Base-by-base conservation (phyloP, 83 land plant species). In the Isoetes engelmannii region DNA sequence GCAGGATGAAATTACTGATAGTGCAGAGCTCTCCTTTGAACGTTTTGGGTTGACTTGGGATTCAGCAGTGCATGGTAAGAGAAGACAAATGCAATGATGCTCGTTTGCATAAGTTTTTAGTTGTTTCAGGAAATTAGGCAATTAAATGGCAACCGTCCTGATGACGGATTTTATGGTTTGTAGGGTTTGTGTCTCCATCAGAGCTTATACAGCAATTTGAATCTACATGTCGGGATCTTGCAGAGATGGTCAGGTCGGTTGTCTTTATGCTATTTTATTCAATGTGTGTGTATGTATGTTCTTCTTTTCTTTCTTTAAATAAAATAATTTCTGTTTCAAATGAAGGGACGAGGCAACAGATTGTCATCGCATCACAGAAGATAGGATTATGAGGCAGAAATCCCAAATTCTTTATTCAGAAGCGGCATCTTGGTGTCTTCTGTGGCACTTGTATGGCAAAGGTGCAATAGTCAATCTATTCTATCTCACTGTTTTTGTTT, bases 391-490 rank as follows among this genome's bases (percentile, higher is more conserved):
- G 91, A 78, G 91, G 73, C 99, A 92, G 41, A 96, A 86, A 58
- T 87, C 94, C 65, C 86, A 76, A 51, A 77, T 96, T 65, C 76
- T 96, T 67, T 84, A 87, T 51, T 88, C 88, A 66, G 99, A 96
- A 75, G 90, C 99, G 45, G 94, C 95, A 48, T 81, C 99, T 48
- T 96, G 99, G 99, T 84, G 97, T 5, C 93, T 95, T 49, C 73
- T 96, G 53, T 96, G 99, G 99, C 78, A 86, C 67, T 80, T 91
- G 5, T 96, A 81, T 79, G 99, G 99, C 45, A 92, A 96, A 86
- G 90, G 97, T 69, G 37, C 37, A 28, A 28, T 28, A 28, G 37
- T 28, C 37, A 51, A 51, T 15, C 13, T 51, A 12, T 12, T 15
- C 17, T 51, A 51, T 51, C 17, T 12, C 55, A 17, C 17, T 51